These are phyloP conservation scores for Blakeslea trispora DNA, from an alignment of 371 early-diverging fungal species.

Conservation along the genomic window DNA sequence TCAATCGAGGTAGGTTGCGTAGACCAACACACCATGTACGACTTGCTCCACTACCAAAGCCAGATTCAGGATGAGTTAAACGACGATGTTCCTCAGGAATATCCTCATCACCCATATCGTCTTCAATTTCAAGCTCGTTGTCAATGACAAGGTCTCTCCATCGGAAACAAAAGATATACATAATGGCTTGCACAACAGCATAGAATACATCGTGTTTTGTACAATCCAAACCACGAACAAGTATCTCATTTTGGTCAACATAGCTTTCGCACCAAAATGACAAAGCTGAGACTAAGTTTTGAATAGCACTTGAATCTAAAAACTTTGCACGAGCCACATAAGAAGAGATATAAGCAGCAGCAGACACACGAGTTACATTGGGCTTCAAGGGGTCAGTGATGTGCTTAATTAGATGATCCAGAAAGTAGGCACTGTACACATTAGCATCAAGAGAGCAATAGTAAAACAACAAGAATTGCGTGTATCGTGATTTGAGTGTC, in stretches of 20 bases:
- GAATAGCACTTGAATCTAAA: conserved; percentile 61
- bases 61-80: conserved; percentile 20
- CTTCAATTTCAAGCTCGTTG: conserved; percentile 35
- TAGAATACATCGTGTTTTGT: conserved; percentile 80
- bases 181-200: conserved; percentile 81
- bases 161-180: conserved; percentile 95
- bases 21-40: conserved; percentile 48
- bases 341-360: conserved; percentile 84
- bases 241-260: conserved; percentile 66
- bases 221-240: conserved; percentile 44
- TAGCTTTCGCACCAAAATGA: conserved; percentile 70
- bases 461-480: conserved; percentile 92
- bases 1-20: conserved; percentile 67
- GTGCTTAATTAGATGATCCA: conserved; percentile 74
- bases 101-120: conserved; percentile 25
- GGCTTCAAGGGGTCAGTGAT: conserved; percentile 64
- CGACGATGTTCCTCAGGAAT: conserved; percentile 18
- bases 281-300: conserved; percentile 65
- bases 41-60: conserved; percentile 25
- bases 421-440: conserved; percentile 73
- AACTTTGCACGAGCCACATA: conserved; percentile 91
- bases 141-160: conserved; percentile 75
- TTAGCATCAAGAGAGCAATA: conserved; percentile 65
- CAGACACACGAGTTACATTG: conserved; percentile 73
- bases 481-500: conserved; percentile 88